Conservation (phyloP, 495 filamentous ascomycete species). For the Bryoglossum gracile region DNA sequence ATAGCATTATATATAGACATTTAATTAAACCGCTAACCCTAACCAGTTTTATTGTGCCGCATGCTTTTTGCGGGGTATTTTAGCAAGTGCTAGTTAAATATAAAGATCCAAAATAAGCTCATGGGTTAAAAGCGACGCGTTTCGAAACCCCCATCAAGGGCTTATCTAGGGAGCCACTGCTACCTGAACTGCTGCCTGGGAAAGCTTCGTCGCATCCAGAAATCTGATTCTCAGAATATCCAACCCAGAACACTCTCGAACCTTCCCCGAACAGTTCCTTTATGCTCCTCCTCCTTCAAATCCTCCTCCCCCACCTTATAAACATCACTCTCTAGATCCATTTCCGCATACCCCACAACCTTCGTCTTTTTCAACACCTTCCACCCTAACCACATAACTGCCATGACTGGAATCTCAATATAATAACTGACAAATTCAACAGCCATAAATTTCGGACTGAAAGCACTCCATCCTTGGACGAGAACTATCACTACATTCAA, state of each 20-base stretch:
- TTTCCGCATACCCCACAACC: conserved; percentile 42
- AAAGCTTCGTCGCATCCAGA: too few species aligned
- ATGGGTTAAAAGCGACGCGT: too few species aligned
- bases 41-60: too few species aligned
- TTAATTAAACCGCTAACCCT: too few species aligned
- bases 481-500: conserved; percentile 50
- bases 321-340: conserved; percentile 50
- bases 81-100: too few species aligned
- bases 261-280: conserved; percentile 18
- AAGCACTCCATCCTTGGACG: conserved; percentile 54
- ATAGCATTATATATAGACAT: too few species aligned
- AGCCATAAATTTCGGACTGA: conserved; percentile 42
- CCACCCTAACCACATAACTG: conserved; percentile 44
- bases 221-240: conserved; percentile 25
- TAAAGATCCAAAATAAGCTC: too few species aligned
- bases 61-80: too few species aligned
- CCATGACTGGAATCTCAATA: conserved; percentile 49
- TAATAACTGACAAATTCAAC: conserved; percentile 46
- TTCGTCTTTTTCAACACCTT: conserved; percentile 48
- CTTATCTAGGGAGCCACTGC: too few species aligned
- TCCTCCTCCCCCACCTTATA: conserved; percentile 30
- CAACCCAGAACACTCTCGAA: conserved; percentile 19
- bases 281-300: conserved; percentile 15
- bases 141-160: too few species aligned
- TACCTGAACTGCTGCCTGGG: too few species aligned